These are phyloP conservation scores for Trichoderma asperelloides DNA, from an alignment of 495 filamentous ascomycete genomes.

Conservation along the genomic window DNA sequence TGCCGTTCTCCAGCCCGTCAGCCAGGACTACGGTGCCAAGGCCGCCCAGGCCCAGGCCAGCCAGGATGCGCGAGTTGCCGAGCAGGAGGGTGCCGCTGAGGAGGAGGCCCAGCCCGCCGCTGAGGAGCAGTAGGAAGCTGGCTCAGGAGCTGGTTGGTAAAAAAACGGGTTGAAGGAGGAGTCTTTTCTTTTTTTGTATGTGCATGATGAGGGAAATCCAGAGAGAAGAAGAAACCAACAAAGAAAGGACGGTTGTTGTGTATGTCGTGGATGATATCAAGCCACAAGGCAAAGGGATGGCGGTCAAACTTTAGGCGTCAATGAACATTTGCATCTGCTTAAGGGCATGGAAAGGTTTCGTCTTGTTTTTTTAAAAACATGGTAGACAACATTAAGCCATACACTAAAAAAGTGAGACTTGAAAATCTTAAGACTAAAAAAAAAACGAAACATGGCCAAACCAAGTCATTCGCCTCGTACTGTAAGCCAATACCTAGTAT, in stretches of 20 bases:
- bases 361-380: constrained; percentile 8
- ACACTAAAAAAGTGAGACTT: constrained; percentile 1
- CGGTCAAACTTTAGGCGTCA: constrained; percentile 7
- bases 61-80: constrained; percentile 63
- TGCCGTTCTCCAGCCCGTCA: constrained; percentile 83
- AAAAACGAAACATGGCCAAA: background rate
- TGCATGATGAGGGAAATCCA: background rate
- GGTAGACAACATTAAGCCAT: background rate
- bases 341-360: constrained; percentile 6
- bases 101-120: constrained; percentile 30
- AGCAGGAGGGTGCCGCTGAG: constrained; percentile 45
- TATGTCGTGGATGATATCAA: constrained; percentile 3
- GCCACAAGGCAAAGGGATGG: constrained; percentile 5
- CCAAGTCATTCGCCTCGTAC: background rate
- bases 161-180: constrained; percentile 9
- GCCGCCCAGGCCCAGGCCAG: constrained; percentile 64
- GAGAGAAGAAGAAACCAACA: background rate
- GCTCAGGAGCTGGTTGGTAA: background rate
- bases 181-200: background rate
- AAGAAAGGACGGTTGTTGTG: background rate
- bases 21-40: constrained; percentile 98
- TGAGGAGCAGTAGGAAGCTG: constrained; percentile 40
- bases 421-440: background rate
- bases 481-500: background rate
- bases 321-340: constrained; percentile 8